phyloP scores from a whole-genome alignment of 306 rosid genomes.

The Cicer judaicum region DNA sequence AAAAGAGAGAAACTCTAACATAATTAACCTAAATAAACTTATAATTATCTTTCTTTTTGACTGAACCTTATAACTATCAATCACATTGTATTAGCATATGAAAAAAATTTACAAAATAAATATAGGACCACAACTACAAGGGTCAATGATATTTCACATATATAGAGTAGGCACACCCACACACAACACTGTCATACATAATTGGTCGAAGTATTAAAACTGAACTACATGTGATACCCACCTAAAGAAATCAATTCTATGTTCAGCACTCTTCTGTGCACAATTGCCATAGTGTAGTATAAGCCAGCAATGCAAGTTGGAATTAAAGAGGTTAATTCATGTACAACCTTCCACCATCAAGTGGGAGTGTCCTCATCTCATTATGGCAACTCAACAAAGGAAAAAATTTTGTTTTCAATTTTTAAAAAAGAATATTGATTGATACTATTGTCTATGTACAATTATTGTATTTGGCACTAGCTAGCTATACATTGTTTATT shows the following conservation, averaged over 20 bases:
- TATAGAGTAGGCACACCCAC: conserved; percentile 44
- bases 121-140: conserved; percentile 44
- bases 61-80: too few relatives aligned
- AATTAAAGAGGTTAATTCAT: conserved; percentile 35
- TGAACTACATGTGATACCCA: conserved; percentile 47
- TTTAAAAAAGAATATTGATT: not conserved
- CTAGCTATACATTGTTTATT: not conserved
- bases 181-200: conserved; percentile 39
- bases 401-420: not conserved
- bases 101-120: not conserved
- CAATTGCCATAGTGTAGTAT: conserved; percentile 30
- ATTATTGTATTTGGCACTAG: not conserved
- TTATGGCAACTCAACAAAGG: conserved; percentile 42
- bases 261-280: conserved; percentile 37
- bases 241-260: conserved; percentile 49
- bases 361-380: conserved; percentile 43
- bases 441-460: conserved; percentile 5
- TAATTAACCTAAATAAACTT: not conserved
- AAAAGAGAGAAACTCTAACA: too few relatives aligned
- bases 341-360: conserved; percentile 46
- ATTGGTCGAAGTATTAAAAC: conserved; percentile 42
- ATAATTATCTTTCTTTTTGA: not conserved
- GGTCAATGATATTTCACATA: conserved; percentile 39
- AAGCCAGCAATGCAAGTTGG: conserved; percentile 41
- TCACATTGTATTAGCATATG: too few relatives aligned